These are phyloP conservation scores for Talinum fruticosum DNA, from an alignment of 148 eudicot species.

Conservation along the genomic window DNA sequence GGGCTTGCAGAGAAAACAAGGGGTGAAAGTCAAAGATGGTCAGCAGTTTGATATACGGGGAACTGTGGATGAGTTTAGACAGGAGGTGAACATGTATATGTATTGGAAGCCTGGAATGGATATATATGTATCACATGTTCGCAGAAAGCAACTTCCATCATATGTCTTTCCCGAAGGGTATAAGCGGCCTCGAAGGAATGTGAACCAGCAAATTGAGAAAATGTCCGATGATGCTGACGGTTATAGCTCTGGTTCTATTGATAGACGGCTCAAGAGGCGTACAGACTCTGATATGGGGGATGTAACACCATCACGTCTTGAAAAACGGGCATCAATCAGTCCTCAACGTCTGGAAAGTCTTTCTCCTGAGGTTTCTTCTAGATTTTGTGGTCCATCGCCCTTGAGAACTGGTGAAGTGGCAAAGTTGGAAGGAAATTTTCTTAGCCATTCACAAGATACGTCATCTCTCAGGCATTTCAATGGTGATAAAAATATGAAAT, in stretches of 20 bases:
- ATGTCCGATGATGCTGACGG: slow-evolving; percentile 38
- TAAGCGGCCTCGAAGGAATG: slow-evolving; percentile 49
- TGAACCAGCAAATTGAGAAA: slow-evolving; percentile 37
- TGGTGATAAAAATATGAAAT: slow-evolving; percentile 19
- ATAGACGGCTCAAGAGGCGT: slow-evolving; percentile 50
- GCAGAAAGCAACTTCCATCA: slow-evolving; percentile 67
- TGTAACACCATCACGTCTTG: slow-evolving; percentile 31
- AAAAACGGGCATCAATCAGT: slow-evolving; percentile 54
- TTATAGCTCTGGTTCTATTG: slow-evolving; percentile 34
- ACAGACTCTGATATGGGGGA: slow-evolving; percentile 37
- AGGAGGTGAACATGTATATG: slow-evolving; percentile 50
- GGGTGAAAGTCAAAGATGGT: slow-evolving; percentile 60
- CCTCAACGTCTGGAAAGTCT: slow-evolving; percentile 43
- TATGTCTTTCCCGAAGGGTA: slow-evolving; percentile 72
- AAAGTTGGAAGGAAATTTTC: slow-evolving; percentile 24
- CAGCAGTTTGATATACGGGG: slow-evolving; percentile 84
- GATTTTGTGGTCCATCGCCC: slow-evolving; percentile 37
- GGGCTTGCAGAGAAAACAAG: slow-evolving; percentile 82
- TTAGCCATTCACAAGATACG: slow-evolving; percentile 32
- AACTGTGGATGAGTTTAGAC: slow-evolving; percentile 80
- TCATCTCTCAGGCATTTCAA: slow-evolving; percentile 14
- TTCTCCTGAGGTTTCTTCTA: slow-evolving; percentile 45
- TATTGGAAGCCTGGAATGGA: slow-evolving; percentile 92
- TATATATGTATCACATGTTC: slow-evolving; percentile 68
- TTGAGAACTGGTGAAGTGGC: slow-evolving; percentile 29